Evolutionary conservation across 2,329 filamentous ascomycete genomes (phyloP).

Genomic region (Penicillium brasilianum): DNA sequence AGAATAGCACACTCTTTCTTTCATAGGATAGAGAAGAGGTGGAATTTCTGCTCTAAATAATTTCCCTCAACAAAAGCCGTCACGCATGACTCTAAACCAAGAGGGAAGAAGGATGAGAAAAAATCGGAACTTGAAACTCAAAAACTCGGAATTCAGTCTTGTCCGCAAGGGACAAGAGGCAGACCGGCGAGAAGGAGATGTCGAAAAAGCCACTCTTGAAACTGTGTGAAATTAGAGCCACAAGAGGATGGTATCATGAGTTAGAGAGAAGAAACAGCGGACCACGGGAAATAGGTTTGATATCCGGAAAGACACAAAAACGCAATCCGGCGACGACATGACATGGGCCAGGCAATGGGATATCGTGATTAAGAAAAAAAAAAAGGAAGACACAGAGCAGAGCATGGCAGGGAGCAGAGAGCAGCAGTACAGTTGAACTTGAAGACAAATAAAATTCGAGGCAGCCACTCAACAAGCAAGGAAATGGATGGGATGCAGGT

Average conservation of each 20-base stretch:
- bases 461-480: slow-evolving; percentile 18
- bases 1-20: not conserved
- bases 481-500: slow-evolving; percentile 34
- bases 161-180: too few species aligned
- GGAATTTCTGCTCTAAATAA: slow-evolving; percentile 1
- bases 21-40: slow-evolving; percentile 12
- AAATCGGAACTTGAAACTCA: too few species aligned
- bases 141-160: too few species aligned
- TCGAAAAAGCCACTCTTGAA: slow-evolving; percentile 39
- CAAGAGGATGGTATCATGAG: slow-evolving; percentile 43
- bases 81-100: slow-evolving; percentile 32
- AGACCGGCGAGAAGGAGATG: slow-evolving; percentile 17
- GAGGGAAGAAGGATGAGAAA: slow-evolving; percentile 12
- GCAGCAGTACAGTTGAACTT: slow-evolving; percentile 18
- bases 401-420: not conserved
- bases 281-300: slow-evolving; percentile 2
- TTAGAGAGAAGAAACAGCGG: slow-evolving; percentile 30
- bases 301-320: slow-evolving; percentile 20
- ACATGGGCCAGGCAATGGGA: slow-evolving; percentile 39
- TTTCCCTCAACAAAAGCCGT: slow-evolving; percentile 18
- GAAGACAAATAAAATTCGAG: slow-evolving; percentile 9
- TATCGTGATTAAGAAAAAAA: slow-evolving; percentile 41
- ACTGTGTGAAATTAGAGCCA: slow-evolving; percentile 36
- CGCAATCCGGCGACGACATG: slow-evolving; percentile 37
- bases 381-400: slow-evolving; percentile 15